Conservation (phyloP, 2,329 filamentous ascomycete genomes). For the Thielaviopsis cerberus region DNA sequence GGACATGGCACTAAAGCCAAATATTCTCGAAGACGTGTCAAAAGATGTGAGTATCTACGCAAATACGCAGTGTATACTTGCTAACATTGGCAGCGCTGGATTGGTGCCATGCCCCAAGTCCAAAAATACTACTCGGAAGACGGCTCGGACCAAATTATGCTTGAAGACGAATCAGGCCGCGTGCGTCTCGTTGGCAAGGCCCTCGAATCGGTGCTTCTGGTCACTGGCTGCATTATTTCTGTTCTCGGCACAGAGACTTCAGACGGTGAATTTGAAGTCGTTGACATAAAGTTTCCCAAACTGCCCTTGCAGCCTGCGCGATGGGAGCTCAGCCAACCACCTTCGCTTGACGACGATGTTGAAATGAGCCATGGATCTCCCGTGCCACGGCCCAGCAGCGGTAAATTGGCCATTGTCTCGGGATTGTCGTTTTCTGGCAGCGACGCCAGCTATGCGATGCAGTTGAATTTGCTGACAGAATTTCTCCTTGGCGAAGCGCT, state of each 20-base stretch:
- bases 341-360: conserved; percentile 23
- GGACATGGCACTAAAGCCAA: conserved; percentile 91
- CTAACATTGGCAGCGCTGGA: conserved; percentile 49
- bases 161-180: conserved; percentile 90
- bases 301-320: conserved; percentile 63
- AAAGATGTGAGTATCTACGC: conserved; percentile 49
- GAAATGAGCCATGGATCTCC: conserved; percentile 36
- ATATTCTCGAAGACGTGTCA: conserved; percentile 83
- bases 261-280: conserved; percentile 79
- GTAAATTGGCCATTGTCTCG: conserved; percentile 52
- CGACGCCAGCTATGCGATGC: conserved; percentile 51
- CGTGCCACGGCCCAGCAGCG: conserved; percentile 32
- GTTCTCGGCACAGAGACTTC: conserved; percentile 85
- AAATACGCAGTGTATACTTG: not conserved
- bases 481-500: conserved; percentile 72
- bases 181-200: conserved; percentile 57
- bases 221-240: conserved; percentile 87
- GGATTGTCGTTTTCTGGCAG: conserved; percentile 68
- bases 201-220: conserved; percentile 51
- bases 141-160: conserved; percentile 50
- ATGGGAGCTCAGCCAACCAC: conserved; percentile 48
- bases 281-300: conserved; percentile 79
- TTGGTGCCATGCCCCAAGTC: conserved; percentile 58
- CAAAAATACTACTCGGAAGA: conserved; percentile 56
- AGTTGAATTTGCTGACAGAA: conserved; percentile 63